These are phyloP conservation scores for Phytophthora hybrid DNA, from an alignment of 352 stramenopile species.

Conservation along the genomic window DNA sequence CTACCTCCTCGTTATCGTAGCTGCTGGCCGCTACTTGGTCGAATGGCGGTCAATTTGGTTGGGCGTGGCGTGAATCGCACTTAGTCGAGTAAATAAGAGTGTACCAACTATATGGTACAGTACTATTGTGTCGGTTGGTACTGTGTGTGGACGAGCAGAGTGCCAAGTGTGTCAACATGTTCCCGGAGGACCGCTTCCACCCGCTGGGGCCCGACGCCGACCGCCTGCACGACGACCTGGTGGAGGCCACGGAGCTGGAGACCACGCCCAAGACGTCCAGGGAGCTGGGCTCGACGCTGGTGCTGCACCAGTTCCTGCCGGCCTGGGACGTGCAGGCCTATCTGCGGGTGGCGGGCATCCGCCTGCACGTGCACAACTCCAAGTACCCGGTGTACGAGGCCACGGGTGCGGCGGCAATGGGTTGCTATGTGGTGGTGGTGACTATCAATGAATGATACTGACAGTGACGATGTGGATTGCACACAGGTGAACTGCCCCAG, in stretches of 20 bases:
- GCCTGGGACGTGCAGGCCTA: conserved; percentile 89
- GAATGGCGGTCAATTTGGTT: conserved; percentile 39
- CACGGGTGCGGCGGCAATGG: conserved; percentile 50
- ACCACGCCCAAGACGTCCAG: conserved; percentile 71
- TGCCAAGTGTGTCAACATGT: conserved; percentile 40
- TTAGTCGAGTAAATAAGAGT: conserved; percentile 9
- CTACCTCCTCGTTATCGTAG: not conserved
- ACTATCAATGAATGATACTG: not conserved
- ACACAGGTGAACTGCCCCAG: conserved; percentile 76
- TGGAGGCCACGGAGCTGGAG: conserved; percentile 56
- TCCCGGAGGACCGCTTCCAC: conserved; percentile 85
- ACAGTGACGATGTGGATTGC: not conserved
- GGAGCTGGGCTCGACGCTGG: conserved; percentile 72
- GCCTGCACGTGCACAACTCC: conserved; percentile 88
- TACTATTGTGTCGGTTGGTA: not conserved
- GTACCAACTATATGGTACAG: conserved; percentile 5
- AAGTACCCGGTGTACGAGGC: conserved; percentile 84
- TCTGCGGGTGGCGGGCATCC: conserved; percentile 76
- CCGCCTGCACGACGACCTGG: conserved; percentile 74
- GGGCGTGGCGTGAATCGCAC: conserved; percentile 34
- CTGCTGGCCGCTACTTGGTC: conserved; percentile 1
- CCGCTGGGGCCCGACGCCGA: conserved; percentile 76
- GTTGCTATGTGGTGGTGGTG: not conserved
- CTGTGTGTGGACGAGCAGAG: not conserved
- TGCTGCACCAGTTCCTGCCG: conserved; percentile 88